Percentiles rank a stretch among this genome's conserved stretches.
Conservation (phyloP, 306 rosid genomes). For the Mimosa pudica region DNA sequence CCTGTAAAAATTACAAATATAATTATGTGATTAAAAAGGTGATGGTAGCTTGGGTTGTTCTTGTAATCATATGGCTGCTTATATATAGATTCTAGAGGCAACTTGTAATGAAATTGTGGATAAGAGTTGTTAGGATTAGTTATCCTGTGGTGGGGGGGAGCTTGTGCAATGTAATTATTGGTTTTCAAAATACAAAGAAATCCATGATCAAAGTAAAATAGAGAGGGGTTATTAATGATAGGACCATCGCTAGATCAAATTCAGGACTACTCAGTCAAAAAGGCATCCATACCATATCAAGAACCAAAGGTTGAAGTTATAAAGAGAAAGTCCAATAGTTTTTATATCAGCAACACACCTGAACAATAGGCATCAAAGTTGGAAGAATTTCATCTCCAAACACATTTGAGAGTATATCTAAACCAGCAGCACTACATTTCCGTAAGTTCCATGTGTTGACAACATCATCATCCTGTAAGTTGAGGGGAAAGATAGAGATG, state of each 20-base stretch:
- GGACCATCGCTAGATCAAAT: background rate
- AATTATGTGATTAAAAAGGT: slow-evolving; percentile 25
- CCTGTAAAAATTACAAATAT: slow-evolving; percentile 49
- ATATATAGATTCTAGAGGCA: slow-evolving; percentile 3
- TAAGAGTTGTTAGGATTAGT: too few species aligned
- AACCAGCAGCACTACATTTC: slow-evolving; percentile 99
- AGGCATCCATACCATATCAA: background rate
- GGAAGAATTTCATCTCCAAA: slow-evolving; percentile 98
- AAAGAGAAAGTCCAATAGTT: background rate
- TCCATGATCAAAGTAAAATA: background rate
- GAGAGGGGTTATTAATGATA: background rate
- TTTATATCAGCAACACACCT: slow-evolving; percentile 54
- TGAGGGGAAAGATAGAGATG: background rate
- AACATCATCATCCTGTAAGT: slow-evolving; percentile 87
- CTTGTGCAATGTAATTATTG: background rate
- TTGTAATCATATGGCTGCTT: slow-evolving; percentile 10
- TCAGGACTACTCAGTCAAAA: background rate
- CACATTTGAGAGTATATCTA: slow-evolving; percentile 84
- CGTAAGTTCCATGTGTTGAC: slow-evolving; percentile 96
- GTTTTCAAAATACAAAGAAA: background rate
- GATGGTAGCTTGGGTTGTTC: slow-evolving; percentile 11
- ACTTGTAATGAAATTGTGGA: background rate
- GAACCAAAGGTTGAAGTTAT: background rate
- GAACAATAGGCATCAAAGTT: slow-evolving; percentile 83
- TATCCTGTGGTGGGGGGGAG: background rate